phyloP scores from a whole-genome alignment of 2,329 filamentous ascomycete species.

The Trichoderma polysporum region DNA sequence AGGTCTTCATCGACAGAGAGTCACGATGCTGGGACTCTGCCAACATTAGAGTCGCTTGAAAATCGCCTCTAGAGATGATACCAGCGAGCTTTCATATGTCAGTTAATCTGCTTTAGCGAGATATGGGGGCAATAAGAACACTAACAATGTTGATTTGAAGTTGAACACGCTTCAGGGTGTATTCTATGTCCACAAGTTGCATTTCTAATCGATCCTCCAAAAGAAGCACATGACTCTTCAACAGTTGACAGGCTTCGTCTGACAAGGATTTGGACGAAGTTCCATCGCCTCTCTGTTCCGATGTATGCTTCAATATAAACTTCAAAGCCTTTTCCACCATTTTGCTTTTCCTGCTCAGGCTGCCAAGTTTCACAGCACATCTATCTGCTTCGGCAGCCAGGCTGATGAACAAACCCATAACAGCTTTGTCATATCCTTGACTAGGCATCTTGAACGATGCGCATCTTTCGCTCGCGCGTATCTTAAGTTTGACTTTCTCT shows the following conservation, averaged over 20 bases:
- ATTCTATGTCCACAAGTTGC: conserved; percentile 39
- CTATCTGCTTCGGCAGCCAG: conserved; percentile 38
- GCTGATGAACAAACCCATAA: conserved; percentile 32
- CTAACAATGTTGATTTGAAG: conserved; percentile 42
- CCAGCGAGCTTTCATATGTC: conserved; percentile 34
- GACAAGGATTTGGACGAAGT: no score
- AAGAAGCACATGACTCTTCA: conserved; percentile 32
- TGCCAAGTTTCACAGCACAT: conserved; percentile 38
- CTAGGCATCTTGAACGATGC: conserved; percentile 39
- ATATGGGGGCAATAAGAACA: not conserved
- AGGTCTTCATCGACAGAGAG: conserved; percentile 45
- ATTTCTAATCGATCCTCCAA: conserved; percentile 36
- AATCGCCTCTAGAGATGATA: conserved; percentile 41
- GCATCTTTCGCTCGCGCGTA: conserved; percentile 36
- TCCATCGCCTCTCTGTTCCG: conserved; percentile 1
- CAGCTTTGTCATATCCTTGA: conserved; percentile 29
- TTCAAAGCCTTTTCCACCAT: conserved; percentile 36
- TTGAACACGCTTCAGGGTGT: conserved; percentile 38
- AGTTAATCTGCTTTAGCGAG: conserved; percentile 10
- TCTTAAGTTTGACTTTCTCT: conserved; percentile 32
- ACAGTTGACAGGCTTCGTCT: conserved; percentile 24
- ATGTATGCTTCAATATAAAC: conserved; percentile 29
- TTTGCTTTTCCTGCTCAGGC: conserved; percentile 38
- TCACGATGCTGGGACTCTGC: conserved; percentile 37
- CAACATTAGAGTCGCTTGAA: conserved; percentile 35